Evolutionary conservation across 164 flowering plant species (phyloP), one percentile per base, ranked within the genome.

Genomic region (Vitis rotundifolia): DNA sequence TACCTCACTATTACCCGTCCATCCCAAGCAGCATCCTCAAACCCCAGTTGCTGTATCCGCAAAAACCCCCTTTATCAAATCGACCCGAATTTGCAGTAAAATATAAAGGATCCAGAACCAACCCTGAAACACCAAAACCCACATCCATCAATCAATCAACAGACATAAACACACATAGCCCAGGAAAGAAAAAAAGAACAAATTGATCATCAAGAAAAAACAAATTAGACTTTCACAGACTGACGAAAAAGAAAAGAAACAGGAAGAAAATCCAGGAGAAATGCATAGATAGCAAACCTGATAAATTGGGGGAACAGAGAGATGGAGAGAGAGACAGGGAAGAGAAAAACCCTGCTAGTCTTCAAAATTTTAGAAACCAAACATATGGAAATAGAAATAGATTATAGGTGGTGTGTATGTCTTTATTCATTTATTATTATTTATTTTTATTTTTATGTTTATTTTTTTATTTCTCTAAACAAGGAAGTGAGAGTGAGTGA

Each of bases 81-180:
- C 56, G 44, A 59, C 50, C 59, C 10, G 18, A 65, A 71, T 19
- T 37, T 16, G 44, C 55, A 29, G 29, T 15, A 8, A 57, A 47
- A 29, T n/a, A 64, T 49, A 58, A 58, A 57, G 13, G 69, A 73
- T 70, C 74, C 68, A 63, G 48, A 28, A 44, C 9, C 44, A 14
- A 51, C 28, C 71, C 71, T 68, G 54, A 58, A 63, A 56, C 53
- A 62, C 14, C 66, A 51, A 62, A 66, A 71, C 50, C 55, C 65
- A 37, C 50, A 22, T 54, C 50, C 15, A 54, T 69, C 31, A 61
- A 69, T 28, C 11, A 12, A 2, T 11, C 8, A 5, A 12, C 11
- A 18, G 6, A 16, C 1, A 11, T 5, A 18, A 15, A 52, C 31
- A 1, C 44, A 37, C 37, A 0, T 47, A 60, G 44, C 3, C 15